phyloP scores from a whole-genome alignment of 306 rosid species.

The Sesbania bispinosa region DNA sequence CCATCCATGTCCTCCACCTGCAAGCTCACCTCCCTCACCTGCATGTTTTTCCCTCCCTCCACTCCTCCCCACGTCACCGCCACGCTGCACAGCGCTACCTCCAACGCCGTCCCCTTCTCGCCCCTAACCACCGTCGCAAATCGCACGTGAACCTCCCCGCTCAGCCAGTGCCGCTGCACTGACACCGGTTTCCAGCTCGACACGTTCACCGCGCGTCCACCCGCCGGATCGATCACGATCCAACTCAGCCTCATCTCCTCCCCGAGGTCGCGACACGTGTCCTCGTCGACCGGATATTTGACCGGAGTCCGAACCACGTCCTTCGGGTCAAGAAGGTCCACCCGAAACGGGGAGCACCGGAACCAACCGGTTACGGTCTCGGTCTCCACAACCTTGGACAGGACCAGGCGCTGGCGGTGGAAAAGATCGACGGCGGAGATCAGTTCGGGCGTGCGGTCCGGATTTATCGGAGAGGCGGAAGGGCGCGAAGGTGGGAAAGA shows the following conservation, averaged over 20 bases:
- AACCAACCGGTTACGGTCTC: slow-evolving; percentile 75
- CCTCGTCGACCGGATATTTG: slow-evolving; percentile 7
- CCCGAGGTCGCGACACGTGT: slow-evolving; percentile 30
- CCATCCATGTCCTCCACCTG: slow-evolving; percentile 80
- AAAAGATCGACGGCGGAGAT: slow-evolving; percentile 72
- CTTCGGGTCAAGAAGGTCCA: slow-evolving; percentile 62
- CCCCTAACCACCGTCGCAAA: slow-evolving; percentile 42
- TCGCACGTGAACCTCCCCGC: slow-evolving; percentile 58
- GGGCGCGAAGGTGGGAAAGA: slow-evolving; percentile 39
- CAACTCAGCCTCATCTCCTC: slow-evolving; percentile 55
- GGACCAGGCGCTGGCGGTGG: slow-evolving; percentile 31
- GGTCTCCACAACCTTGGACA: slow-evolving; percentile 57
- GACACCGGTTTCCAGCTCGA: slow-evolving; percentile 57
- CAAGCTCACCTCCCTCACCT: slow-evolving; percentile 62
- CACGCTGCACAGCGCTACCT: slow-evolving; percentile 41
- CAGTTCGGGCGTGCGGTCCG: slow-evolving; percentile 25
- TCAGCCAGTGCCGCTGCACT: slow-evolving; percentile 68
- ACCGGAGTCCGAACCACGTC: slow-evolving; percentile 50
- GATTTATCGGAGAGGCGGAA: not conserved
- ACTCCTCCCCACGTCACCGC: slow-evolving; percentile 46
- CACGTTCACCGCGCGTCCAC: slow-evolving; percentile 58
- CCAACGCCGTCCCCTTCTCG: slow-evolving; percentile 43
- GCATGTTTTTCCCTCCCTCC: slow-evolving; percentile 35
- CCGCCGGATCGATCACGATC: slow-evolving; percentile 54
- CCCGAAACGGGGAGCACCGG: slow-evolving; percentile 65